Conservation (phyloP, 805 yeast species). For the Cyberlindnera nakhonratchasimensis region DNA sequence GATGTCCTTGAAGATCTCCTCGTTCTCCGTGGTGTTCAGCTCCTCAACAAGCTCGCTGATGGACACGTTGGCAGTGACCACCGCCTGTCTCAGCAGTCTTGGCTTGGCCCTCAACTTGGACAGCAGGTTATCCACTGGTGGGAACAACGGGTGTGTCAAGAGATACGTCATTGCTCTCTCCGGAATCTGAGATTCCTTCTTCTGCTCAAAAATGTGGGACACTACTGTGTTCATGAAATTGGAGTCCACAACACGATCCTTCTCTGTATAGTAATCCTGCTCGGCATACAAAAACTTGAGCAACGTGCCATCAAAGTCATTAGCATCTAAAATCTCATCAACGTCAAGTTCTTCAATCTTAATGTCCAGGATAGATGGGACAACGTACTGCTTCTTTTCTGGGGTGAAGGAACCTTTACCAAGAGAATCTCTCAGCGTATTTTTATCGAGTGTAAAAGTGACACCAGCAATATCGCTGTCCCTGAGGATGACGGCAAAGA, state of each 20-base stretch:
- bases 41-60: conserved; percentile 61
- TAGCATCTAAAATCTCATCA: conserved; percentile 24
- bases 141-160: conserved; percentile 85
- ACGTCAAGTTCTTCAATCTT: conserved; percentile 15
- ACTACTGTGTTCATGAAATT: conserved; percentile 47
- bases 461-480: conserved; percentile 28
- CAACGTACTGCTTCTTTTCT: conserved; percentile 14
- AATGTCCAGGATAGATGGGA: conserved; percentile 29
- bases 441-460: conserved; percentile 58
- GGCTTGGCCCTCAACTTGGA: conserved; percentile 50
- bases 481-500: conserved; percentile 21
- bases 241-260: conserved; percentile 63
- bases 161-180: conserved; percentile 64
- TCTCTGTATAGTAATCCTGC: conserved; percentile 55
- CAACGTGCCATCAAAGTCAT: conserved; percentile 32
- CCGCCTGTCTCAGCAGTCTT: conserved; percentile 73
- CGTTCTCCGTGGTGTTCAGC: conserved; percentile 51
- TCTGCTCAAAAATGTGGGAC: conserved; percentile 37
- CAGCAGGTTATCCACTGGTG: conserved; percentile 59
- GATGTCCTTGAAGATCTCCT: conserved; percentile 64
- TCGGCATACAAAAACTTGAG: conserved; percentile 32
- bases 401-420: conserved; percentile 46
- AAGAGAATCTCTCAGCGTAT: conserved; percentile 63
- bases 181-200: conserved; percentile 14
- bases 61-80: conserved; percentile 70